phyloP scores from a whole-genome alignment of 1,284 basidiomycete species.

The Phellinidium pouzarii region DNA sequence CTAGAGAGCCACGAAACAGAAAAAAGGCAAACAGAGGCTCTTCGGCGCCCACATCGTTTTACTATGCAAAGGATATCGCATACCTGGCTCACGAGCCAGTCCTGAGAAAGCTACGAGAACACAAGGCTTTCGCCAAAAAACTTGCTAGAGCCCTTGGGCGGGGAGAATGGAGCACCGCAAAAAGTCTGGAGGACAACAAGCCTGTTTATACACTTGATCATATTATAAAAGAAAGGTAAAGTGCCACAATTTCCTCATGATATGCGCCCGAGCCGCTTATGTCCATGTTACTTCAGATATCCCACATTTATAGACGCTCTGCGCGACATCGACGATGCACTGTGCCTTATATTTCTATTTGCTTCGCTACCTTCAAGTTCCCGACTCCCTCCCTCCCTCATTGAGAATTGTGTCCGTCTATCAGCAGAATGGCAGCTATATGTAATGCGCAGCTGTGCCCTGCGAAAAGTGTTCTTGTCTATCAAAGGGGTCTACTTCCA shows the following conservation, averaged over 20 bases:
- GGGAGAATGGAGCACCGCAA: constrained; percentile 92
- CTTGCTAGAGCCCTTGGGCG: constrained; percentile 89
- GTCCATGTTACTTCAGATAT: constrained; percentile 52
- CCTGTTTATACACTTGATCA: constrained; percentile 89
- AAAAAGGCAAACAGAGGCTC: constrained; percentile 98
- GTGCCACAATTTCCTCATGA: not conserved
- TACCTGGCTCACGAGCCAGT: constrained; percentile 98
- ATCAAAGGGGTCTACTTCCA: constrained; percentile 99
- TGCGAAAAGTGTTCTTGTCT: constrained; percentile 92
- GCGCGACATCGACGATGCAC: constrained; percentile 94
- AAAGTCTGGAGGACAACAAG: constrained; percentile 90
- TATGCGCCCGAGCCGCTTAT: constrained; percentile 3
- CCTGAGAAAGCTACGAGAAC: constrained; percentile 90
- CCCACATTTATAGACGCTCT: constrained; percentile 95
- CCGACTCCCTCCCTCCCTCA: constrained; percentile 76
- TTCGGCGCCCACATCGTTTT: constrained; percentile 95
- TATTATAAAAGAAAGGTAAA: constrained; percentile 92
- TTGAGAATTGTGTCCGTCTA: constrained; percentile 87
- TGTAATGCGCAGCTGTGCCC: constrained; percentile 81
- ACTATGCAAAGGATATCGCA: constrained; percentile 97
- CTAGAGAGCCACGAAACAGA: constrained; percentile 87
- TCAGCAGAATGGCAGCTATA: constrained; percentile 94
- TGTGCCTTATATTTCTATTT: constrained; percentile 94
- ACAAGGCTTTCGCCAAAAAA: constrained; percentile 99
- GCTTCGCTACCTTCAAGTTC: constrained; percentile 81